Base-by-base conservation (phyloP, 495 filamentous ascomycete species). In the Hypoxylon perforatum region DNA sequence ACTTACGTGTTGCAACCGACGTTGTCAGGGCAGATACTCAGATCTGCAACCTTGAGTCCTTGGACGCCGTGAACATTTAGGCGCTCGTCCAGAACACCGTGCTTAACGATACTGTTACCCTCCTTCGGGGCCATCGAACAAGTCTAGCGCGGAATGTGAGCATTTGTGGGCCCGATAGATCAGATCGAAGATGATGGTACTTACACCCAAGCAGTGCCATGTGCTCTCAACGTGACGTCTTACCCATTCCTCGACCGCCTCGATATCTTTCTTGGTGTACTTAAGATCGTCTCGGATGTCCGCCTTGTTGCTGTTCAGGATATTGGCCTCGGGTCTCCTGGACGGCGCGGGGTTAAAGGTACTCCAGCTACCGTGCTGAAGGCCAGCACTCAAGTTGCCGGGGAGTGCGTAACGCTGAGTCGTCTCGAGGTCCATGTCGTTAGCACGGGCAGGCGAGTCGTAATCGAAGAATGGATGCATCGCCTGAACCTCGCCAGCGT, bases 61-160 rank as follows among this genome's bases (percentile, higher is more conserved):
- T 92, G 84, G 28, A 92, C 90, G 54, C 91, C 91, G 69, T 93
- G 87, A 39, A 94, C 91, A 65, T 92, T 94, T 52, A 94, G 82
- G 28, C 90, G 85, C 67, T 91, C 89, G 72, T 95, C 91, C 2
- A 95, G 75, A 2, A 94, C 92, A 39, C 91, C 91, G 69, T 92
- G 89, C 70, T 90, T 90, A 68, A 92, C 90, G 63, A 93, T 91
- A 61, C 85, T 87, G 79, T 91, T 94, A 47, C 91, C 91, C 47
- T 92, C 86, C 47, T 81, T 84, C 17, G 91, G 92, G 0, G 90
- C 90, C 91, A 95, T 95, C 57, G 87, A 90, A 80, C 90, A 92
- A 0, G 91, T 92, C 69, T 90, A 81, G 2, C 81, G 78, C 14
- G 66, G 77, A 62, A 61, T 59, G 36, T 62, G 11, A 49, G 58